phyloP scores from a whole-genome alignment of 495 filamentous ascomycete species.

The Annulohypoxylon moriforme region DNA sequence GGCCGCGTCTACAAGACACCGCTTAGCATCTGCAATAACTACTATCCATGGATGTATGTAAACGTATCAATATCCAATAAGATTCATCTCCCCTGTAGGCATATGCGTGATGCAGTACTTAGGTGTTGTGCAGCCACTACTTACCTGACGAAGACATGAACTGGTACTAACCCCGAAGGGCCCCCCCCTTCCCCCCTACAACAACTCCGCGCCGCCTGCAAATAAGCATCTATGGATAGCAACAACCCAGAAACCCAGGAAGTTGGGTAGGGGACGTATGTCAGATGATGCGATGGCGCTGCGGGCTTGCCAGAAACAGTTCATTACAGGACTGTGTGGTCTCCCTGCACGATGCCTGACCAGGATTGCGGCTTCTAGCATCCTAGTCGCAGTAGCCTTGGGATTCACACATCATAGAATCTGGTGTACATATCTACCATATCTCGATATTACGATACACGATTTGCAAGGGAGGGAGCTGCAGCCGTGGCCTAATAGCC shows the following conservation, averaged over 20 bases:
- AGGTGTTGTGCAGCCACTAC: constrained; percentile 18
- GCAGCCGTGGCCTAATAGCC: not conserved
- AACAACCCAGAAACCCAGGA: not conserved
- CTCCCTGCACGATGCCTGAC: not conserved
- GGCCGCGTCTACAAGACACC: not conserved
- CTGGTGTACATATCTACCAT: not conserved
- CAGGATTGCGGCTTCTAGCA: constrained; percentile 5
- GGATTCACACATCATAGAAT: constrained; percentile 22
- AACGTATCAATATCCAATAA: not conserved
- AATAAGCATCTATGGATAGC: not conserved
- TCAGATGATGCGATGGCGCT: constrained; percentile 20
- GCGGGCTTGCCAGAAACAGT: not conserved
- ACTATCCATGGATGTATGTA: not conserved
- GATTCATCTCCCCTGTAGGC: not conserved
- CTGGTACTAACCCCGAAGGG: not conserved
- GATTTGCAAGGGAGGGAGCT: constrained; percentile 4
- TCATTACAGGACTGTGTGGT: not conserved
- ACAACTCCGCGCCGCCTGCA: not conserved
- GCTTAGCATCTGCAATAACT: not conserved
- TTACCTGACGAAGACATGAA: not conserved
- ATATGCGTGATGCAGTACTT: not conserved
- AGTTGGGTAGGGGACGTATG: constrained; percentile 8
- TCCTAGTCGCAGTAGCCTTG: constrained; percentile 20
- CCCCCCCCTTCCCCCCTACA: not conserved
- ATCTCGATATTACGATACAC: constrained; percentile 23